Evolutionary conservation across 352 stramenopile genomes (phyloP).

Genomic region (Ophiocytium majus): DNA sequence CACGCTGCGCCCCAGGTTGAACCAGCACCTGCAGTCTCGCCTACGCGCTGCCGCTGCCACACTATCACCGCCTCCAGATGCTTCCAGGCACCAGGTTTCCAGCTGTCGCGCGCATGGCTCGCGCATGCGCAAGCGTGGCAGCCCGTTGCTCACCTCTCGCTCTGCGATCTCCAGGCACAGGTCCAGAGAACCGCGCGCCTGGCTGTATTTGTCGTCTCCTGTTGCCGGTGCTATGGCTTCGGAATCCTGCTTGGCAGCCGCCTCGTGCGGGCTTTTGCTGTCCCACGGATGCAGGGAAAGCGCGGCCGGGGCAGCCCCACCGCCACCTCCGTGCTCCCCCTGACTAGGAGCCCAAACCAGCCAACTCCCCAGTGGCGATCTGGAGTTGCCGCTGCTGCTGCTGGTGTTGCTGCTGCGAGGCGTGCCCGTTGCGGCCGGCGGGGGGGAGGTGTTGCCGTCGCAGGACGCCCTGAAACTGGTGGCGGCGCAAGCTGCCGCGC

Average conservation of each 20-base stretch:
- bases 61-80: no score
- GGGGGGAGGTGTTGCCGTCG: not conserved
- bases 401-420: not conserved
- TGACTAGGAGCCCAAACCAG: not conserved
- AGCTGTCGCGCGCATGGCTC: no score
- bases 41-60: no score
- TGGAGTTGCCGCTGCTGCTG: no score
- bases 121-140: no score
- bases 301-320: not conserved
- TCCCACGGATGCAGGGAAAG: slow-evolving; percentile 15
- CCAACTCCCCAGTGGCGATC: no score
- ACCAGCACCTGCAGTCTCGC: no score
- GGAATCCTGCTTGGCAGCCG: not conserved
- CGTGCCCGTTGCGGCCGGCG: not conserved
- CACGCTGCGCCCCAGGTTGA: no score
- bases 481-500: no score
- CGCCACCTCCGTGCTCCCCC: not conserved
- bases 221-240: not conserved
- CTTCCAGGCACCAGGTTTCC: no score
- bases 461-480: not conserved
- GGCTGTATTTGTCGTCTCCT: not conserved
- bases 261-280: not conserved
- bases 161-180: not conserved
- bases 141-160: slow-evolving; percentile 18
- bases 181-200: not conserved